Base-by-base conservation (phyloP, 2,329 filamentous ascomycete species). In the Didymosphaeria variabile region DNA sequence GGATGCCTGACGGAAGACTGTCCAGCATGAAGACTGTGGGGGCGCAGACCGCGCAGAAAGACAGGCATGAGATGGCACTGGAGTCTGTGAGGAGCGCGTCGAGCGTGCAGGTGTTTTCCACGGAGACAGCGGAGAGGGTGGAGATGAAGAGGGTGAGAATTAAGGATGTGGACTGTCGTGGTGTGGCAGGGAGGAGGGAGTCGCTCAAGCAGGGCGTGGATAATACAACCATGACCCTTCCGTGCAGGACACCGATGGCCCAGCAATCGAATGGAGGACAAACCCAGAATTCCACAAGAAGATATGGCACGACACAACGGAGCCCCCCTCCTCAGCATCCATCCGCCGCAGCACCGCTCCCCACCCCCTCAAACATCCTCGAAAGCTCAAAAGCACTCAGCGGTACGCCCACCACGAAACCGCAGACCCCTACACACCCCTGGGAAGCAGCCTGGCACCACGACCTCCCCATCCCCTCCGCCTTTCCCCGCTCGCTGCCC, bases 381-480 rank as follows among this genome's bases (percentile, higher is more conserved):
- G 21, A 8, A 6, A 23, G 15, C 45, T 26, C 21, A 17, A 49
- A 1, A 9, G 17, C 21, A 31, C 45, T 21, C 7, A 6, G n/a
- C n/a, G n/a, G n/a, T n/a, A n/a, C n/a, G n/a, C n/a, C n/a, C n/a
- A n/a, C n/a, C n/a, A n/a, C n/a, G n/a, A n/a, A n/a, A n/a, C 5
- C 15, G 7, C 2, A 50, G 29, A 36, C 10, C 34, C 2, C 15
- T 53, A 3, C 29, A 17, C 12, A 53, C 34, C 50, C 50, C 3
- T 53, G 50, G 50, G 50, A 53, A 32, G 32, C 26, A 7, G 50
- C 19, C 1, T 53, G 50, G 50, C 50, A 53, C 21, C 19, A 9
- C 6, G 19, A 40, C 21, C 21, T 40, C 1, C 50, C 50, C 15
- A 4, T 19, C 8, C 19, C 10, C 6, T 8, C 21, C 4, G 5